phyloP scores from a whole-genome alignment of 2,329 filamentous ascomycete genomes.

The Alternaria solani region DNA sequence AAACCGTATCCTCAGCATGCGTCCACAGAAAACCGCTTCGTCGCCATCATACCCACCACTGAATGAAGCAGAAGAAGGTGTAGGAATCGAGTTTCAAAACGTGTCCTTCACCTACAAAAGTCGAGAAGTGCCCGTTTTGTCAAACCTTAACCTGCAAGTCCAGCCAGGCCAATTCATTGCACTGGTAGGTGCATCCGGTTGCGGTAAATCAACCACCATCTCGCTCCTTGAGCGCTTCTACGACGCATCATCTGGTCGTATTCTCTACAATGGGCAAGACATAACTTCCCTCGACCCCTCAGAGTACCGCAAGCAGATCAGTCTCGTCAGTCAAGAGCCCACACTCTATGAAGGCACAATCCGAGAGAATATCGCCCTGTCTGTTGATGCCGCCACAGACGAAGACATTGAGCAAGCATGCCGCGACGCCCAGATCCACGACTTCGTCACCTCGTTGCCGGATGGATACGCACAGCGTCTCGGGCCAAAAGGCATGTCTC shows the following conservation, averaged over 20 bases:
- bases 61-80: conserved; percentile 20
- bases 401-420: conserved; percentile 45
- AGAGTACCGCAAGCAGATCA: conserved; percentile 53
- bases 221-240: conserved; percentile 72
- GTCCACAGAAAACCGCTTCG: conserved; percentile 24
- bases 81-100: conserved; percentile 81
- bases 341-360: conserved; percentile 57
- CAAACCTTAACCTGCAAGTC: conserved; percentile 56
- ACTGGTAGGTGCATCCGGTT: conserved; percentile 72
- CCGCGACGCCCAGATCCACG: conserved; percentile 49
- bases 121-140: conserved; percentile 73
- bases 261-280: conserved; percentile 61
- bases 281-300: conserved; percentile 48
- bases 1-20: conserved; percentile 49
- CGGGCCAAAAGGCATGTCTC: conserved; percentile 46
- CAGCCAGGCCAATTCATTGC: conserved; percentile 73
- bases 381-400: conserved; percentile 41
- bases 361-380: conserved; percentile 50
- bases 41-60: conserved; percentile 22
- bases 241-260: conserved; percentile 68
- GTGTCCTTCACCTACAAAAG: conserved; percentile 95
- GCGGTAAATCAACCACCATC: conserved; percentile 77
- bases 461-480: conserved; percentile 47
- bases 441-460: conserved; percentile 48
- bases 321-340: conserved; percentile 58